Conservation (phyloP, 305 asterid species). For the Andrographis paniculata region DNA sequence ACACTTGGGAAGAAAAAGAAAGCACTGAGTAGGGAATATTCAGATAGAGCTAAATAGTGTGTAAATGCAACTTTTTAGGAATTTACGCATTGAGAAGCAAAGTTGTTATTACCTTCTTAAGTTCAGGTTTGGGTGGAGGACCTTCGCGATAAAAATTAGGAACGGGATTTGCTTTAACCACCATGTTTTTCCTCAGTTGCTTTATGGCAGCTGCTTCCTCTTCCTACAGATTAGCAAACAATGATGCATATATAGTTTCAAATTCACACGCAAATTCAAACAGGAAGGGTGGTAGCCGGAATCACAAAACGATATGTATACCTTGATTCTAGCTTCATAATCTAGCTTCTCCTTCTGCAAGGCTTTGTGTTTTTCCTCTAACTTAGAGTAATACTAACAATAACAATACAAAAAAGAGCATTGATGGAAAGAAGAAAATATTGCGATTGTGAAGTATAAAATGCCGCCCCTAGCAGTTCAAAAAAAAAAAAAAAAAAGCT, state of each 20-base stretch:
- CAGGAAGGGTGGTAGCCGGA: no score
- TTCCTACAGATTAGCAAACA: slow-evolving; percentile 42
- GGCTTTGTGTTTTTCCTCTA: slow-evolving; percentile 87
- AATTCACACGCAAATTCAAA: no score
- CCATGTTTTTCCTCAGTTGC: slow-evolving; percentile 84
- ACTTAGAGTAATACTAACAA: slow-evolving; percentile 59
- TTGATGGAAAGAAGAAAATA: background rate
- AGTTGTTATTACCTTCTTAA: slow-evolving; percentile 53
- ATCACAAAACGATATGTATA: no score
- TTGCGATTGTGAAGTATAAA: no score
- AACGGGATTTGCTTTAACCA: slow-evolving; percentile 79
- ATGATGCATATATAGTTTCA: background rate
- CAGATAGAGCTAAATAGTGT: no score
- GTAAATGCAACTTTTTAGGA: no score
- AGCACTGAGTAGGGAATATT: no score
- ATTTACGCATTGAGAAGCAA: background rate
- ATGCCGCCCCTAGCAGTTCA: background rate
- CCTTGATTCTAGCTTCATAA: slow-evolving; percentile 72
- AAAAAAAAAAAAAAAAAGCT: slow-evolving; percentile 13
- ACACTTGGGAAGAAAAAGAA: slow-evolving; percentile 4
- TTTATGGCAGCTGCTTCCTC: slow-evolving; percentile 74
- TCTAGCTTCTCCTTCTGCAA: slow-evolving; percentile 75
- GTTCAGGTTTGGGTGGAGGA: slow-evolving; percentile 86
- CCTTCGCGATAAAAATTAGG: slow-evolving; percentile 89
- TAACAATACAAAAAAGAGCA: slow-evolving; percentile 6